Base-by-base conservation (phyloP, 2,329 filamentous ascomycete genomes). In the Harringtonia aguacate region DNA sequence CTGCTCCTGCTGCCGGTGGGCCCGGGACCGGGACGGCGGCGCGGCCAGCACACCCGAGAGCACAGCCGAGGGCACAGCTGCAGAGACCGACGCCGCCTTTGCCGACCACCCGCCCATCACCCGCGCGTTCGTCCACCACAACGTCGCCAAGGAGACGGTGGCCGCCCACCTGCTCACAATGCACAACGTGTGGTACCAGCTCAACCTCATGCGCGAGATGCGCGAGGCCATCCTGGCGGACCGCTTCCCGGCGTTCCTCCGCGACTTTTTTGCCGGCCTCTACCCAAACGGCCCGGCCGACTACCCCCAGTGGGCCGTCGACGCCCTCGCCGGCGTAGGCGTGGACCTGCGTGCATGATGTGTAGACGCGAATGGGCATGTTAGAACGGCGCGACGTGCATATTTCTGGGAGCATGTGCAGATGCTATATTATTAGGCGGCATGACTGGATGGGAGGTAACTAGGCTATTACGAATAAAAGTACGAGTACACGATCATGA, bases 151-250 rank as follows among this genome's bases (percentile, higher is more conserved):
- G 65, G 92, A 98, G 69, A 98, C 92, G 1, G 89, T 86, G 2
- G 87, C 90, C 8, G 92, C 94, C 15, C 73, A 78, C 58, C 68
- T 86, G 21, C 67, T 98, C 44, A 95, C 87, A 1, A 87, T 97
- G 58, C 92, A 98, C 62, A 98, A 98, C 58, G 86, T 98, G 22
- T 87, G 88, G 67, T 95, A 95, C 58, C 79, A 95, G 59, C 70
- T 98, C 43, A 75, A 83, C 48, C 67, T 98, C 54, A 95, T 97
- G 88, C 69, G 73, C 18, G 68, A 75, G 48, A 75, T 79, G 13
- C 75, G 90, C 47, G 70, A 85, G 49, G 80, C 92, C 15, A 87
- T 97, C 49, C 66, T 95, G 8, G 82, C 82, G 48, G 88, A 95
- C 58, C 65, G 70, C 41, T 97, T 84, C 60, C 89, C 92, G 2